Conservation (phyloP, 352 stramenopile genomes). For the Globisporangium carolinianum region DNA sequence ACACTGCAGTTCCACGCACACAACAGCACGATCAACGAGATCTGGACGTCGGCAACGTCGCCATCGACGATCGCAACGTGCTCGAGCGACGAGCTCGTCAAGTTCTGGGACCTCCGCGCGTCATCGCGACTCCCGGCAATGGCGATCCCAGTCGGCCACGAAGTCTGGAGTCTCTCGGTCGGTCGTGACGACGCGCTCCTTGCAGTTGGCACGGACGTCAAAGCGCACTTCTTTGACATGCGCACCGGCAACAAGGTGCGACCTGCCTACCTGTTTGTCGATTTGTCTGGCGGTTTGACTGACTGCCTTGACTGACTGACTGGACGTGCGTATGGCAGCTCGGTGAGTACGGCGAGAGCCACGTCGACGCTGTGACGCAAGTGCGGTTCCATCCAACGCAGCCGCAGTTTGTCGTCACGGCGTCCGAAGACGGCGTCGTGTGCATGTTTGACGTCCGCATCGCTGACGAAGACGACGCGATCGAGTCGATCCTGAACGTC, state of each 20-base stretch:
- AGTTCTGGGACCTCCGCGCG: slow-evolving; percentile 75
- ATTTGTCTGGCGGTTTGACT: neutral
- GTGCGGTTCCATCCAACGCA: slow-evolving; percentile 83
- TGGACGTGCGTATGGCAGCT: slow-evolving; percentile 21
- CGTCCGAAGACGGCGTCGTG: slow-evolving; percentile 87
- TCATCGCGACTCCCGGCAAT: slow-evolving; percentile 40
- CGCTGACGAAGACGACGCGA: slow-evolving; percentile 78
- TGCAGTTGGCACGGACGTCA: slow-evolving; percentile 64
- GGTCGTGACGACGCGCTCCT: slow-evolving; percentile 73
- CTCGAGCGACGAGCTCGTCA: slow-evolving; percentile 81
- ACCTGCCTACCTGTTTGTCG: neutral
- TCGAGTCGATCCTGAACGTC: slow-evolving; percentile 87
- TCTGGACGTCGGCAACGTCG: slow-evolving; percentile 61
- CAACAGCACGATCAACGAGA: slow-evolving; percentile 72
- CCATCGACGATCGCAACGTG: slow-evolving; percentile 71
- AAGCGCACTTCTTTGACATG: slow-evolving; percentile 77
- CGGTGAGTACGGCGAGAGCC: slow-evolving; percentile 82
- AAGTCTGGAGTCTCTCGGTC: slow-evolving; percentile 80
- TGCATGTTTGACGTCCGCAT: slow-evolving; percentile 87
- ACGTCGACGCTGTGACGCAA: slow-evolving; percentile 85
- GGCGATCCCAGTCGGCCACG: slow-evolving; percentile 49
- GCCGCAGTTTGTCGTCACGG: slow-evolving; percentile 76
- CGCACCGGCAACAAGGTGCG: slow-evolving; percentile 40
- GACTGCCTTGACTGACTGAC: too few relatives aligned
- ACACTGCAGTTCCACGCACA: slow-evolving; percentile 54